These are phyloP conservation scores for Salix udensis DNA, from an alignment of 345 rosid species.

Conservation along the genomic window DNA sequence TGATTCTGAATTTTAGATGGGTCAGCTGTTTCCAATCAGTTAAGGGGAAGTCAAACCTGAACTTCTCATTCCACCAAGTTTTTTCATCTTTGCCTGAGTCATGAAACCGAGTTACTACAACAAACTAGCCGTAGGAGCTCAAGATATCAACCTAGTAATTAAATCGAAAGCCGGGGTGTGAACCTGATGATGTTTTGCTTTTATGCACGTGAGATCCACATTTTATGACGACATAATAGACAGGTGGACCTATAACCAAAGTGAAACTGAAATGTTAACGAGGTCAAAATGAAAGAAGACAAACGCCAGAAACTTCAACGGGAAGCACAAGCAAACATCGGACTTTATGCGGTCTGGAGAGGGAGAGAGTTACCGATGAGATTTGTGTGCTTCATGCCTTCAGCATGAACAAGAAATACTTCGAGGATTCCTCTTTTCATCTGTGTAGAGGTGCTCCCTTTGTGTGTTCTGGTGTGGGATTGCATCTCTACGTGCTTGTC, in stretches of 20 bases:
- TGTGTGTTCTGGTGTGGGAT: background rate
- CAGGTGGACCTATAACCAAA: slow-evolving; percentile 49
- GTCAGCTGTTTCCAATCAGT: slow-evolving; percentile 48
- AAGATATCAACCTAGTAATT: background rate
- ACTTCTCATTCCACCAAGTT: slow-evolving; percentile 84
- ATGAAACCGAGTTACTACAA: background rate
- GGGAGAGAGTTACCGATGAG: slow-evolving; percentile 43
- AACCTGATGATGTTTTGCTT: slow-evolving; percentile 75
- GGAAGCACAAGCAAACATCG: background rate
- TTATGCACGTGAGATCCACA: slow-evolving; percentile 58
- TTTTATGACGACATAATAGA: slow-evolving; percentile 53
- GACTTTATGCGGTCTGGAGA: background rate
- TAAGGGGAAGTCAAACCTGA: slow-evolving; percentile 50
- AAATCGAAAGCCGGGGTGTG: slow-evolving; percentile 11
- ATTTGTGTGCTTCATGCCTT: slow-evolving; percentile 70
- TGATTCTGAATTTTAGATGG: slow-evolving; percentile 60
- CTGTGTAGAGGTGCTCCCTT: background rate
- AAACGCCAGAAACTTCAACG: too few relatives aligned
- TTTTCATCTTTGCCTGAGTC: slow-evolving; percentile 47
- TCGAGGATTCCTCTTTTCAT: slow-evolving; percentile 67
- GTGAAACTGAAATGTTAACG: background rate
- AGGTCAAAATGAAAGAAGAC: background rate
- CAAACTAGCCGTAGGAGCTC: background rate
- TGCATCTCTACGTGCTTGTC: background rate
- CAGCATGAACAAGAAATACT: slow-evolving; percentile 73